Base-by-base conservation (phyloP, 2,329 filamentous ascomycete species). In the Sclerotinia borealis region DNA sequence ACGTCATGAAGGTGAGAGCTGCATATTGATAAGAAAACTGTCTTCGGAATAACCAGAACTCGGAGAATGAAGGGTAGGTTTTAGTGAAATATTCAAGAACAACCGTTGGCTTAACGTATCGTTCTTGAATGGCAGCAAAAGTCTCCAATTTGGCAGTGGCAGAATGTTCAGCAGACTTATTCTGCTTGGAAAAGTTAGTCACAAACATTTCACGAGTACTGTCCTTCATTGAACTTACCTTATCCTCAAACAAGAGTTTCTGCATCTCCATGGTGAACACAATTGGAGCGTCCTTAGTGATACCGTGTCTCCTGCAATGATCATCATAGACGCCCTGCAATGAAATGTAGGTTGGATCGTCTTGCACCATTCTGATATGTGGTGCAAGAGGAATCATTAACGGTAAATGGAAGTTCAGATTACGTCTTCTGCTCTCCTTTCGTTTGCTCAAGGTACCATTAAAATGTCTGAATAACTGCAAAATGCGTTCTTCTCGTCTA, bases 21-120 rank as follows among this genome's bases (percentile, higher is more conserved):
- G 95, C 93, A 66, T 96, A 88, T 77, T 99, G 95, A 80, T 98
- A 97, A 27, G 92, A 90, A 78, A 99, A 96, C 69, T 96, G 93
- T 64, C 93, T 88, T 64, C 95, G 90, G 91, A 99, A 99, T 64
- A 99, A 85, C 92, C 93, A 99, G 81, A 98, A 97, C 72, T 97
- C 93, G 51, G 90, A 86, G 76, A 91, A 99, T 67, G 91, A 89
- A 36, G 92, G 90, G 78, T 95, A 98, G 6, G 87, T 90, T 68
- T 84, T 81, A 74, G 93, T 90, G 84, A 97, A 97, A 79, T 93
- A 97, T 68, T 96, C 87, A 61, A 96, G 83, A 27, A 89, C 88
- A 65, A 98, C 80, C 3, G 86, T 92, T 64, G 88, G 87, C 7
- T 92, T 90, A 63, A 97, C 93, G 84, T 89, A 96, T 75, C 93